phyloP scores from a whole-genome alignment of 345 rosid genomes.

The Moringa oleifera region DNA sequence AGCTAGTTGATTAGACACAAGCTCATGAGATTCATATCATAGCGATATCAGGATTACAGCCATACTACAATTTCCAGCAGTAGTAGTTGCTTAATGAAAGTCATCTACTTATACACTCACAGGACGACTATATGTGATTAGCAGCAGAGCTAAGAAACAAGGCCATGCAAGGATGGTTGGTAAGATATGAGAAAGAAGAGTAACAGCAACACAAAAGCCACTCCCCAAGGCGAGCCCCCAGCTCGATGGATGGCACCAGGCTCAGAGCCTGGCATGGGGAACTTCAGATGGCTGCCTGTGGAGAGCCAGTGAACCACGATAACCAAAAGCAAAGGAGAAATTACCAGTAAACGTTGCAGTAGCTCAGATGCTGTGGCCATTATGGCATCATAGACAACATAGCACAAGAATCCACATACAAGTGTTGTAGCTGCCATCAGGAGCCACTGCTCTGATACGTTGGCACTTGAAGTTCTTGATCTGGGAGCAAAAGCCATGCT shows the following conservation, averaged over 20 bases:
- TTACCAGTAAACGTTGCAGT: constrained; percentile 36
- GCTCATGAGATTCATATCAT: not conserved
- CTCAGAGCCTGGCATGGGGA: constrained; percentile 50
- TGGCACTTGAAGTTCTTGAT: constrained; percentile 17
- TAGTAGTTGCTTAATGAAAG: not conserved
- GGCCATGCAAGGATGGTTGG: constrained; percentile 39
- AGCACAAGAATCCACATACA: constrained; percentile 32
- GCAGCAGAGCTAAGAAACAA: constrained; percentile 21
- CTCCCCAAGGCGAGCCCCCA: constrained; percentile 55
- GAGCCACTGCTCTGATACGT: constrained; percentile 35
- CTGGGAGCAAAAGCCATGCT: constrained; percentile 26
- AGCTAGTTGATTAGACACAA: not conserved
- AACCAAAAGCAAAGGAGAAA: constrained; percentile 46
- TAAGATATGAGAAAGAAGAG: constrained; percentile 39
- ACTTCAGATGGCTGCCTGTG: constrained; percentile 24
- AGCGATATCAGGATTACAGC: not conserved
- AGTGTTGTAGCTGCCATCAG: constrained; percentile 24
- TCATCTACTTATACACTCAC: not conserved
- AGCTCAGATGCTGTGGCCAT: constrained; percentile 54
- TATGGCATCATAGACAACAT: constrained; percentile 42
- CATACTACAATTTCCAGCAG: not conserved
- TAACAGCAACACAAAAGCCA: constrained; percentile 35
- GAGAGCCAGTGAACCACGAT: constrained; percentile 50
- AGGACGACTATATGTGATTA: not conserved
- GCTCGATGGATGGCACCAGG: constrained; percentile 47